These are phyloP conservation scores for Diplodia sapinea DNA, from an alignment of 2,329 filamentous ascomycete species.

Conservation along the genomic window DNA sequence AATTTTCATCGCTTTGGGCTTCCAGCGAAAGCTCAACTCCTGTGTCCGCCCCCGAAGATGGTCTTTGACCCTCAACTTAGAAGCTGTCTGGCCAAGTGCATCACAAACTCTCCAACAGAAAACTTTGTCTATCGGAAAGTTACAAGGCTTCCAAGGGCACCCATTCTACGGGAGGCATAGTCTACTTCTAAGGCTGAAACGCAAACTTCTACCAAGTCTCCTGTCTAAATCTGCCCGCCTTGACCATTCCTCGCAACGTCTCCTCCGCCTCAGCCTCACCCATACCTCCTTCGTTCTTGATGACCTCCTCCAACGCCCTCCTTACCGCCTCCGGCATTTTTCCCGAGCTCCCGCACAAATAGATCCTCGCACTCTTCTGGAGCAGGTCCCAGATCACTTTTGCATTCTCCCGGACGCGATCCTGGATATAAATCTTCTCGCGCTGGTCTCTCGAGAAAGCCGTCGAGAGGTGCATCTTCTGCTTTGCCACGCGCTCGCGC, in stretches of 20 bases:
- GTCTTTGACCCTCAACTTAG: no score
- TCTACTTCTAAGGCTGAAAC: neutral
- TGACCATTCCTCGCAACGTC: slow-evolving; percentile 65
- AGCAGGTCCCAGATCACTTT: slow-evolving; percentile 60
- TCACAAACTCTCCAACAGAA: no score
- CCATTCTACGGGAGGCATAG: neutral
- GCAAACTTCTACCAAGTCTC: slow-evolving; percentile 66
- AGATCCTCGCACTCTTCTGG: slow-evolving; percentile 59
- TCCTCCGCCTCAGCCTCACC: slow-evolving; percentile 59
- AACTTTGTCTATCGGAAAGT: neutral
- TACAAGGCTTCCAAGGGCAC: neutral
- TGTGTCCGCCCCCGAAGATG: no score
- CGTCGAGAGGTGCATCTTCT: slow-evolving; percentile 60
- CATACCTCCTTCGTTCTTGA: slow-evolving; percentile 53
- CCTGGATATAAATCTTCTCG: slow-evolving; percentile 71
- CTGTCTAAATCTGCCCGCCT: slow-evolving; percentile 67
- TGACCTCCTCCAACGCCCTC: slow-evolving; percentile 68
- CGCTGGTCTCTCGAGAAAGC: slow-evolving; percentile 72
- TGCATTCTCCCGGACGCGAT: slow-evolving; percentile 61
- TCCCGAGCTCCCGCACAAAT: slow-evolving; percentile 67
- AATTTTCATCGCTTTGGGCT: no score
- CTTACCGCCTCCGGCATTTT: slow-evolving; percentile 74
- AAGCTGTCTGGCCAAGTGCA: no score
- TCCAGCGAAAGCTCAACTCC: no score
- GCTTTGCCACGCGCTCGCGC: slow-evolving; percentile 48